Conservation (phyloP, 805 yeast species). For the Starmerella kuoi region DNA sequence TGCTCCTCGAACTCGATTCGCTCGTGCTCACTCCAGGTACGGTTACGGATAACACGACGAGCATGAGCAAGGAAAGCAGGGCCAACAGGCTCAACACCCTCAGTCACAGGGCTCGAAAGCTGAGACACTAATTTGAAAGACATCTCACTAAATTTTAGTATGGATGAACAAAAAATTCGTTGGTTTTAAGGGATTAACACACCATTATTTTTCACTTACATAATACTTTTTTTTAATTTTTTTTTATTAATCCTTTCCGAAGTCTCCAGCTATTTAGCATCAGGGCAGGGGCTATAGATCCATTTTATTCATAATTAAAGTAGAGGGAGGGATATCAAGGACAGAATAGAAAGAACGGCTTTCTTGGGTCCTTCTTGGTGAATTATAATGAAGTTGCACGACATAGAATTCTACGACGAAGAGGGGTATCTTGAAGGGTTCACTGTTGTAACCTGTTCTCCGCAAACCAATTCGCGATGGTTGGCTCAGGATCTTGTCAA, state of each 20-base stretch:
- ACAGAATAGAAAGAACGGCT: too few species aligned
- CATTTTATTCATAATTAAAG: too few species aligned
- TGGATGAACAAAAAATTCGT: too few species aligned
- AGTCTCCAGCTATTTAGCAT: too few species aligned
- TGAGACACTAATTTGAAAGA: constrained; percentile 24
- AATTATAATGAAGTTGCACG: constrained; percentile 13
- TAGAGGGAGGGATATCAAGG: too few species aligned
- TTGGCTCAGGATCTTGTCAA: constrained; percentile 8
- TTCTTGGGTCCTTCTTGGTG: too few species aligned
- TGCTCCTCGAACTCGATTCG: constrained; percentile 74
- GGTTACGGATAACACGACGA: constrained; percentile 87
- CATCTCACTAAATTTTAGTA: constrained; percentile 5
- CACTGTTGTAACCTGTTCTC: constrained; percentile 22
- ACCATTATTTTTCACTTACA: neutral
- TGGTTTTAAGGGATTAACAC: neutral
- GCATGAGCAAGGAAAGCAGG: constrained; percentile 94
- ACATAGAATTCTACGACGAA: constrained; percentile 7
- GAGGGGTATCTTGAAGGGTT: constrained; percentile 2
- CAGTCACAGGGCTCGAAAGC: constrained; percentile 27
- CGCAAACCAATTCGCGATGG: constrained; percentile 25
- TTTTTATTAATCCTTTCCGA: too few species aligned
- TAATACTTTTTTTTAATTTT: too few species aligned
- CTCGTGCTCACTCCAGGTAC: constrained; percentile 97
- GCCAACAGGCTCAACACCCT: constrained; percentile 94
- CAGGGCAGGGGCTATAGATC: too few species aligned